Conservation (phyloP, 345 rosid genomes). For the Trapa incisa region DNA sequence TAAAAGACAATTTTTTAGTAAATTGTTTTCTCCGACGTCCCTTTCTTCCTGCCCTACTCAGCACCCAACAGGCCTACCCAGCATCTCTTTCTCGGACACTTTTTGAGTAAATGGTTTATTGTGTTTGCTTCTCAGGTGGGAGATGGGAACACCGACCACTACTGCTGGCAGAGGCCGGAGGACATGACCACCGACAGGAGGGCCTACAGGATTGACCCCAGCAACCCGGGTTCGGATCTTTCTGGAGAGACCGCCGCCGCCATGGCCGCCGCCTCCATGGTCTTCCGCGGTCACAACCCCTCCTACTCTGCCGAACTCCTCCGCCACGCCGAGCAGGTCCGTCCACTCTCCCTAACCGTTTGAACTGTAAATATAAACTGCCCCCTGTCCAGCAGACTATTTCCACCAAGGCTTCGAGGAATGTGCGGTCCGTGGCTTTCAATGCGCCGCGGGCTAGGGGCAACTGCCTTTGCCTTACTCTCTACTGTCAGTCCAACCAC, state of each 20-base stretch:
- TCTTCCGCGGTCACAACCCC: conserved; percentile 64
- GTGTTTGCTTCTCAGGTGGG: conserved; percentile 43
- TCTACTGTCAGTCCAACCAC: background rate
- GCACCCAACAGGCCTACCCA: too few species aligned
- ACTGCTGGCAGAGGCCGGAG: conserved; percentile 99
- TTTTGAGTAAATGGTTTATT: too few species aligned
- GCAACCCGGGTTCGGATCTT: conserved; percentile 96
- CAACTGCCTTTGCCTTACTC: background rate
- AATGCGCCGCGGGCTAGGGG: background rate
- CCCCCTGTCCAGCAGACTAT: background rate
- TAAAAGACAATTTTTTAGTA: too few species aligned
- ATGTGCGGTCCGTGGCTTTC: background rate
- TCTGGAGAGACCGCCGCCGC: conserved; percentile 99
- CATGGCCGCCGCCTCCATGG: conserved; percentile 95
- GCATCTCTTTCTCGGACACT: too few species aligned
- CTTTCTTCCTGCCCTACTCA: background rate
- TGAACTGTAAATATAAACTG: background rate
- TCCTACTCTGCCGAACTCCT: conserved; percentile 65
- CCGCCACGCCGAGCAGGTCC: conserved; percentile 77
- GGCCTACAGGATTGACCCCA: conserved; percentile 78
- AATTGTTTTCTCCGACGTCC: background rate
- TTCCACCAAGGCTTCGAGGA: background rate
- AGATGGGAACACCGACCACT: conserved; percentile 93
- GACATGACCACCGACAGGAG: conserved; percentile 93
- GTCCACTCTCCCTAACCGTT: background rate